These are phyloP conservation scores for Purpureocillium takamizusanense DNA, from an alignment of 2,329 filamentous ascomycete genomes.

Conservation along the genomic window DNA sequence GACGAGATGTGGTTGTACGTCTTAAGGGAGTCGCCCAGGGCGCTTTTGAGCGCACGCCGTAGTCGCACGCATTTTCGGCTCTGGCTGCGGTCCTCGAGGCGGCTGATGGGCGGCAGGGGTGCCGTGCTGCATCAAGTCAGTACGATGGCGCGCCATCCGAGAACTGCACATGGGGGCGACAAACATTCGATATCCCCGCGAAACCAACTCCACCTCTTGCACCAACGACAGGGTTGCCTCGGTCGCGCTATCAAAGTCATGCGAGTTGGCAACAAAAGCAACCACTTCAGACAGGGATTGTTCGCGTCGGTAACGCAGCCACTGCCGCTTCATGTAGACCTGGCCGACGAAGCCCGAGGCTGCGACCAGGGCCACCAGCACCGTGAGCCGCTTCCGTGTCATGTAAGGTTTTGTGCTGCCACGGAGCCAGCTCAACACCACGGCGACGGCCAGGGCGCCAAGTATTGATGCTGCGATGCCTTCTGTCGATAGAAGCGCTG, in stretches of 20 bases:
- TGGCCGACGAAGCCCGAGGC: slow-evolving; percentile 50
- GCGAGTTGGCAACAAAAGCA: slow-evolving; percentile 62
- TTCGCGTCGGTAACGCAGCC: slow-evolving; percentile 68
- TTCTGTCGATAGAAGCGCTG: slow-evolving; percentile 29
- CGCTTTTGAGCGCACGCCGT: slow-evolving; percentile 63
- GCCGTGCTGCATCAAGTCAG: slow-evolving; percentile 52
- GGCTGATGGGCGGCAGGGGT: slow-evolving; percentile 83
- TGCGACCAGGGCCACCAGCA: slow-evolving; percentile 42
- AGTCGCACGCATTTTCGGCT: slow-evolving; percentile 71
- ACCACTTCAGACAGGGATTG: slow-evolving; percentile 64
- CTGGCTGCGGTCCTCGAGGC: slow-evolving; percentile 77
- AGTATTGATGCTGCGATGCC: slow-evolving; percentile 38
- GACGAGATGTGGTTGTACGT: slow-evolving; percentile 63
- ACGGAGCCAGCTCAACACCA: slow-evolving; percentile 63
- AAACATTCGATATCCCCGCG: slow-evolving; percentile 78
- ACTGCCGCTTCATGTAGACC: slow-evolving; percentile 67
- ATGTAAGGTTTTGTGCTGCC: slow-evolving; percentile 39
- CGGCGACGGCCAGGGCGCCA: slow-evolving; percentile 55
- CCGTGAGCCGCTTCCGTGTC: slow-evolving; percentile 46
- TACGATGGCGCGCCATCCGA: neutral
- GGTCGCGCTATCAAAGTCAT: slow-evolving; percentile 71
- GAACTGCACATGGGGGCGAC: slow-evolving; percentile 18
- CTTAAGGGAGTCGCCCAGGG: slow-evolving; percentile 61
- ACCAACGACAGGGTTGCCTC: slow-evolving; percentile 72
- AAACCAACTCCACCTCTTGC: slow-evolving; percentile 93